Percentiles rank a stretch among this genome's conserved stretches.
Conservation (phyloP, 2,329 filamentous ascomycete genomes). For the Alternaria gansuensis region DNA sequence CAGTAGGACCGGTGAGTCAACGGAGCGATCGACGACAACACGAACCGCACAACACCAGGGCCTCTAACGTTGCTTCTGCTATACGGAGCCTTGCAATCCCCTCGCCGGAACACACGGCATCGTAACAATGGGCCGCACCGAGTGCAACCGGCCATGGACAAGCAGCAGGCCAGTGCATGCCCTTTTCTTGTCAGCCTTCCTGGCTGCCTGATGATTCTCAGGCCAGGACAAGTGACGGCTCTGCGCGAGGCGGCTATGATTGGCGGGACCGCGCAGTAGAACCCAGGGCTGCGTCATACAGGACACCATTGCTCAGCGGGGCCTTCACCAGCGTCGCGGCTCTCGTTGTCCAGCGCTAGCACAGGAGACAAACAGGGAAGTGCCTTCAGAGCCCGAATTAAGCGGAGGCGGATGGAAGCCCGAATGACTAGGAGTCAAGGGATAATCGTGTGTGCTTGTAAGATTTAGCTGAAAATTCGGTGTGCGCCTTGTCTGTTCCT, state of each 20-base stretch:
- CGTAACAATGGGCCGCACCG: neutral
- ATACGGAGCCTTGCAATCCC: conserved; percentile 19
- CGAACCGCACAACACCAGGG: conserved; percentile 17
- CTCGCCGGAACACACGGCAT: conserved; percentile 30
- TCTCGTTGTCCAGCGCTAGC: conserved; percentile 15
- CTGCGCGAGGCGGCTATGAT: neutral
- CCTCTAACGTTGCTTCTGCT: conserved; percentile 9
- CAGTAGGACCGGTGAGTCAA: conserved; percentile 19
- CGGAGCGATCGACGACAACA: conserved; percentile 1
- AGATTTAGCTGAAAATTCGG: conserved; percentile 22
- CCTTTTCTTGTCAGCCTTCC: neutral
- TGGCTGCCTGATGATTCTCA: conserved; percentile 9
- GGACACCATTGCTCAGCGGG: conserved; percentile 20
- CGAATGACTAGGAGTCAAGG: conserved; percentile 19
- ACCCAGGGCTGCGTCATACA: conserved; percentile 19
- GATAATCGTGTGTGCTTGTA: conserved; percentile 18
- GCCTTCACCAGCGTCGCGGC: conserved; percentile 22
- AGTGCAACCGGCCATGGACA: neutral
- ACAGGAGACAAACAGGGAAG: conserved; percentile 23
- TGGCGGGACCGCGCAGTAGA: conserved; percentile 10
- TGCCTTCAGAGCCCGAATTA: conserved; percentile 18
- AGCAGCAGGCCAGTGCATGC: conserved; percentile 9
- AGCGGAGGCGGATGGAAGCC: conserved; percentile 16
- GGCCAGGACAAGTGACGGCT: conserved; percentile 1
- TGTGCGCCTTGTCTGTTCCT: conserved; percentile 23